These are phyloP conservation scores for Yamadazyma buinensis DNA, from an alignment of 1,139 yeast genomes.

Conservation along the genomic window DNA sequence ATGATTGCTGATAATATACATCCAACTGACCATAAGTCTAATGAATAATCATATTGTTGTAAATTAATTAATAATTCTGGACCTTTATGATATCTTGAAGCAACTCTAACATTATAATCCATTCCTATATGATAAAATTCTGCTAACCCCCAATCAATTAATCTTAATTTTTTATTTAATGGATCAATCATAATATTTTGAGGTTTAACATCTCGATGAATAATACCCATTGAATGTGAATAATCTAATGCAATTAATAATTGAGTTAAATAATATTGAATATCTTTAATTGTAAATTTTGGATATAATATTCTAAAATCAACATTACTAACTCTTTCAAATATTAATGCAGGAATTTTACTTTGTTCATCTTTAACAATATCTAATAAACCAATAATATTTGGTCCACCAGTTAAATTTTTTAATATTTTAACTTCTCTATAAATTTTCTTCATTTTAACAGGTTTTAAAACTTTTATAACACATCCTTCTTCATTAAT, in stretches of 20 bases:
- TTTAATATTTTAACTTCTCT: constrained; percentile 74
- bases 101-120: constrained; percentile 78
- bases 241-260: constrained; percentile 68
- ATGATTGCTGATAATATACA: constrained; percentile 77
- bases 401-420: constrained; percentile 73
- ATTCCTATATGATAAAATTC: constrained; percentile 78
- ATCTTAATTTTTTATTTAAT: constrained; percentile 51
- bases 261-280: constrained; percentile 68
- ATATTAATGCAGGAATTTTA: constrained; percentile 72
- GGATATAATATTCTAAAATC: constrained; percentile 74
- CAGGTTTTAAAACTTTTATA: constrained; percentile 75
- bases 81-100: constrained; percentile 77
- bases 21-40: constrained; percentile 81
- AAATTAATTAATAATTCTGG: constrained; percentile 73
- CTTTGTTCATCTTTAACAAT: constrained; percentile 73
- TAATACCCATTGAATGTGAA: constrained; percentile 79
- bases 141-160: constrained; percentile 84
- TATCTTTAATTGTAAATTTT: constrained; percentile 56
- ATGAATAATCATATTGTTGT: constrained; percentile 72
- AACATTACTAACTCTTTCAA: constrained; percentile 66
- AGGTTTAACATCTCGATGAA: constrained; percentile 83
- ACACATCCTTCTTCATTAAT: constrained; percentile 52
- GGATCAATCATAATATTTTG: constrained; percentile 86
- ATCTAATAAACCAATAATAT: constrained; percentile 63
- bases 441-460: constrained; percentile 73